Evolutionary conservation across 495 filamentous ascomycete species (phyloP).

Genomic region (Jackrogersella minutella): DNA sequence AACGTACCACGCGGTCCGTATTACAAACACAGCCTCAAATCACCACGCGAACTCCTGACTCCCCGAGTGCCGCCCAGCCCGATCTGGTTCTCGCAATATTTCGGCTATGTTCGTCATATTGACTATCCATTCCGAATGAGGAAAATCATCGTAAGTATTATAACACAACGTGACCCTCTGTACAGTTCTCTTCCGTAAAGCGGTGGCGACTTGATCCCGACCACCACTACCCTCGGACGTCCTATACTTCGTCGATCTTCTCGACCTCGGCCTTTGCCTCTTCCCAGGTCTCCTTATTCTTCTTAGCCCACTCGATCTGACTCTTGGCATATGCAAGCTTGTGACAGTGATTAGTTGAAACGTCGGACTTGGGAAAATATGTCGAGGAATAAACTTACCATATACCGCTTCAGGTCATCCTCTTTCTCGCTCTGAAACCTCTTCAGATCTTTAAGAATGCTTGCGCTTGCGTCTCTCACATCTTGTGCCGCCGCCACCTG

Average conservation of each 20-base stretch:
- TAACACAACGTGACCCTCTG: constrained; percentile 15
- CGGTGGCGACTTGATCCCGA: neutral
- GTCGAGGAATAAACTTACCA: constrained; percentile 70
- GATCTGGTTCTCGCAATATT: neutral
- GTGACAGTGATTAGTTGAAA: constrained; percentile 13
- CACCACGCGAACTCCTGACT: constrained; percentile 9
- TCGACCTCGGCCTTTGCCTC: constrained; percentile 92
- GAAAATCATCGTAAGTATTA: constrained; percentile 23
- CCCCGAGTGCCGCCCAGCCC: neutral
- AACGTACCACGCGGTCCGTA: constrained; percentile 2
- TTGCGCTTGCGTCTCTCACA: constrained; percentile 86
- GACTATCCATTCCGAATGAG: constrained; percentile 41
- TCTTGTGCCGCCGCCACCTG: constrained; percentile 85
- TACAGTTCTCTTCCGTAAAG: constrained; percentile 3
- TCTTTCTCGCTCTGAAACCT: constrained; percentile 95
- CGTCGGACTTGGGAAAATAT: neutral
- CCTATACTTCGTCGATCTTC: constrained; percentile 73
- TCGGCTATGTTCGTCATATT: constrained; percentile 37
- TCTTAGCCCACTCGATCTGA: constrained; percentile 98
- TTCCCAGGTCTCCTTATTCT: constrained; percentile 95
- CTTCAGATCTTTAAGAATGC: constrained; percentile 86
- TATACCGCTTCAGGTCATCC: constrained; percentile 89
- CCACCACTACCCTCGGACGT: neutral
- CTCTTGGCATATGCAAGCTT: constrained; percentile 92
- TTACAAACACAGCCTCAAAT: constrained; percentile 2